These are phyloP conservation scores for Leccinum variicolor DNA, from an alignment of 768 basidiomycete species.

Conservation along the genomic window DNA sequence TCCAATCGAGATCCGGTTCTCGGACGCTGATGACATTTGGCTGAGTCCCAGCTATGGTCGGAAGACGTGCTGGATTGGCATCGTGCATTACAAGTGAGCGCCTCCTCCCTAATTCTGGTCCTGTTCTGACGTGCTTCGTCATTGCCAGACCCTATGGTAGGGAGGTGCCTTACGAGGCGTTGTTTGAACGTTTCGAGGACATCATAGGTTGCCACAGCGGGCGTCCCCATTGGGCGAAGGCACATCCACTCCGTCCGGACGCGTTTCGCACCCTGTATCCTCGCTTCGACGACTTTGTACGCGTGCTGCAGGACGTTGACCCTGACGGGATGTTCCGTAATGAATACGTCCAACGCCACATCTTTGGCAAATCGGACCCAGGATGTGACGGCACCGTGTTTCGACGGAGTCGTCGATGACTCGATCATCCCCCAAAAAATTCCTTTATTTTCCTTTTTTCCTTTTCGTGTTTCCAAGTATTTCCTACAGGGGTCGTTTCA, in stretches of 20 bases:
- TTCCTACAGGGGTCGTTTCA: conserved; percentile 1
- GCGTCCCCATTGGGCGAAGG: conserved; percentile 96
- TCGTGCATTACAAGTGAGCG: conserved; percentile 91
- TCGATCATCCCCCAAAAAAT: neutral
- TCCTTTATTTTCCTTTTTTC: neutral
- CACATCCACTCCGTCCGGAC: conserved; percentile 68
- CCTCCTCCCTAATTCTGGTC: neutral
- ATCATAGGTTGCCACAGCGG: conserved; percentile 70
- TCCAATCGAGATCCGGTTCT: conserved; percentile 89
- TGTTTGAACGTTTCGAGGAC: conserved; percentile 74
- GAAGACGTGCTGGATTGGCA: conserved; percentile 91
- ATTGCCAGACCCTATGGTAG: conserved; percentile 76
- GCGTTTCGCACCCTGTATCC: conserved; percentile 72
- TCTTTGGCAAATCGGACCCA: conserved; percentile 57
- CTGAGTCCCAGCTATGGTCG: conserved; percentile 82
- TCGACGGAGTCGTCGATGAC: conserved; percentile 32
- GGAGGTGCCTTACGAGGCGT: conserved; percentile 73
- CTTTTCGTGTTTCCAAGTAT: conserved; percentile 1
- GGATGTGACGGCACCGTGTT: conserved; percentile 44
- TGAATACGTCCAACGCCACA: conserved; percentile 85
- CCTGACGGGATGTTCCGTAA: conserved; percentile 78
- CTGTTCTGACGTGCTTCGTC: neutral
- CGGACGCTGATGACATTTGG: conserved; percentile 89
- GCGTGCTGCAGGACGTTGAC: conserved; percentile 68
- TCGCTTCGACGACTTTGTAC: conserved; percentile 71